Conservation (phyloP, 345 rosid species). For the Camelina laxa region DNA sequence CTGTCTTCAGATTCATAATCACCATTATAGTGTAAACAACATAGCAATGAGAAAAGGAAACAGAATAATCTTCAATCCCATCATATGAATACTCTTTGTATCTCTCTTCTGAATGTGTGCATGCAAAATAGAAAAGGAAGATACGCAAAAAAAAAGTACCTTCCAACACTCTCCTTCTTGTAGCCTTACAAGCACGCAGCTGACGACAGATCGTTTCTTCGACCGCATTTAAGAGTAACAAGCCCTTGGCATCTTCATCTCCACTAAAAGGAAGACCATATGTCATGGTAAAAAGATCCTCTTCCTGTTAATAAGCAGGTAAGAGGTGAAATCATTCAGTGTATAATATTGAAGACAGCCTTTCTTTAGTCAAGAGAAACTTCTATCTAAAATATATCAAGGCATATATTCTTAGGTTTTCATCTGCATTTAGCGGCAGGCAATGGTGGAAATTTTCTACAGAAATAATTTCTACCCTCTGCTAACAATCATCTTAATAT, state of each 20-base stretch:
- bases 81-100: constrained; percentile 14
- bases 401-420: constrained; percentile 4
- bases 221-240: constrained; percentile 80
- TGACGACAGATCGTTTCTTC: constrained; percentile 92
- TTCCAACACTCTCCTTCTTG: constrained; percentile 62
- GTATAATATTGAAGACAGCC: constrained; percentile 1
- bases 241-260: constrained; percentile 85
- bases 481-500: constrained; percentile 8
- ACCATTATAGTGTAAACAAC: constrained; percentile 10
- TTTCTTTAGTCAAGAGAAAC: not conserved
- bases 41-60: constrained; percentile 6
- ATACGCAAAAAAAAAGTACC: constrained; percentile 53
- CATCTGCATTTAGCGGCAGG: not conserved
- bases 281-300: constrained; percentile 87
- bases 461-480: constrained; percentile 7
- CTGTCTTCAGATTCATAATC: constrained; percentile 17
- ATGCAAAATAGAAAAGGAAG: constrained; percentile 18
- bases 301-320: constrained; percentile 63
- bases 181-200: constrained; percentile 84
- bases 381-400: constrained; percentile 15
- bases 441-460: not conserved
- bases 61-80: constrained; percentile 13
- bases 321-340: constrained; percentile 16
- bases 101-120: constrained; percentile 3
- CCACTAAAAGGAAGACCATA: constrained; percentile 85